Evolutionary conservation across 371 early-diverging fungal genomes (phyloP).

Genomic region (Mortierella sp.): DNA sequence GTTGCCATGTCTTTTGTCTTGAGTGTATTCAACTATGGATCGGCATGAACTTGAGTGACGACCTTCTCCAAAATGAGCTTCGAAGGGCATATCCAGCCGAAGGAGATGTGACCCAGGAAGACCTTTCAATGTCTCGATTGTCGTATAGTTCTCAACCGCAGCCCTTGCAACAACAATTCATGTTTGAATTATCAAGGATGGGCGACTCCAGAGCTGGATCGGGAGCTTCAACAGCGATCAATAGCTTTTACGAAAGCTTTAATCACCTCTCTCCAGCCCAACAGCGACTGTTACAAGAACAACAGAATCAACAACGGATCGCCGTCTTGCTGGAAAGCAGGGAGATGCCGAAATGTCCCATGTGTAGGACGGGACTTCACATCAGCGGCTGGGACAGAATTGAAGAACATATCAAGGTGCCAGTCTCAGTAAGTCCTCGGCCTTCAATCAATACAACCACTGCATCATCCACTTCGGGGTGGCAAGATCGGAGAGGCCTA

Average conservation of each 20-base stretch:
- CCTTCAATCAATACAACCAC: background rate
- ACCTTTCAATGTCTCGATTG: background rate
- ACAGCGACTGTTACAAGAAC: conserved; percentile 32
- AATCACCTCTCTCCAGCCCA: conserved; percentile 25
- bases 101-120: conserved; percentile 20
- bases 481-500: conserved; percentile 14
- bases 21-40: conserved; percentile 74
- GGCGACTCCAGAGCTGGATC: conserved; percentile 20
- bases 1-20: conserved; percentile 75
- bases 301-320: conserved; percentile 37
- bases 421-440: conserved; percentile 28
- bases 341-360: conserved; percentile 56
- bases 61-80: conserved; percentile 49
- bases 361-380: conserved; percentile 52
- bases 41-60: conserved; percentile 50
- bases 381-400: conserved; percentile 53
- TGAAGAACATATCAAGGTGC: conserved; percentile 48
- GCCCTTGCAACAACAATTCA: conserved; percentile 34
- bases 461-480: conserved; percentile 16
- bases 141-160: conserved; percentile 2
- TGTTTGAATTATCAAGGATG: conserved; percentile 47
- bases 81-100: conserved; percentile 45
- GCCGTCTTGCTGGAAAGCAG: conserved; percentile 39
- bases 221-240: conserved; percentile 7
- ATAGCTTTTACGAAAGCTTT: conserved; percentile 28